Base-by-base conservation (phyloP, 2,329 filamentous ascomycete genomes). In the Lecanicillium sp. region DNA sequence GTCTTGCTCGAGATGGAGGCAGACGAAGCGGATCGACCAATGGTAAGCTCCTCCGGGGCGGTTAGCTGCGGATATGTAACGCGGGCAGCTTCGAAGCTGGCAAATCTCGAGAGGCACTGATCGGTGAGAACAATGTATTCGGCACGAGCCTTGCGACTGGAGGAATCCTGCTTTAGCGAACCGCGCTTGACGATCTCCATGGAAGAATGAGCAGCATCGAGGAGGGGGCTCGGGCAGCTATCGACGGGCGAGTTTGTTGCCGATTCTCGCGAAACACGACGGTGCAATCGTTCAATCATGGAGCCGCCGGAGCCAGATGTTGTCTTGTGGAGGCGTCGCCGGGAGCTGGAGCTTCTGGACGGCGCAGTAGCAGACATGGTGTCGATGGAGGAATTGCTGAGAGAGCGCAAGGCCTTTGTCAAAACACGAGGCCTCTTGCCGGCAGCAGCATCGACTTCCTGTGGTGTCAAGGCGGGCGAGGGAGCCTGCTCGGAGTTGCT, bases 101-200 rank as follows among this genome's bases (percentile, higher is more conserved):
- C 70, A 55, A 78, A 74, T 53, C 75, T 75, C 55, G 78, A 58
- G 36, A 80, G 58, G 44, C 71, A 72, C 35, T 71, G 67, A 26
- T 74, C 63, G 3, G 77, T 77, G 20, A 78, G 61, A 23, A 79
- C 75, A 10, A 80, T 58, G 51, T 76, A 78, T 48, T 74, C 71
- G 42, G 69, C 64, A 29, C 72, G 72, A 2, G 70, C 62, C 50
- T 75, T 77, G 52, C 75, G 62, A 3, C 76, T 60, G 17, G 72
- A 71, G 4, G 71, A 61, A 49, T 78, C 74, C 1, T 70, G 61
- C 56, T 77, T 77, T 29, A 80, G 63, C 14, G 70, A 61, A 2
- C 73, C 73, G 42, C 68, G 68, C 39, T 70, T 70, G 33, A 74
- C 53, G 15, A 75, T 55, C 30, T 67, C 66, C 64, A 70, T 69